Evolutionary conservation across 768 basidiomycete genomes (phyloP), one percentile per base, ranked within the genome.

Genomic region (Gelatoporia subvermispora): DNA sequence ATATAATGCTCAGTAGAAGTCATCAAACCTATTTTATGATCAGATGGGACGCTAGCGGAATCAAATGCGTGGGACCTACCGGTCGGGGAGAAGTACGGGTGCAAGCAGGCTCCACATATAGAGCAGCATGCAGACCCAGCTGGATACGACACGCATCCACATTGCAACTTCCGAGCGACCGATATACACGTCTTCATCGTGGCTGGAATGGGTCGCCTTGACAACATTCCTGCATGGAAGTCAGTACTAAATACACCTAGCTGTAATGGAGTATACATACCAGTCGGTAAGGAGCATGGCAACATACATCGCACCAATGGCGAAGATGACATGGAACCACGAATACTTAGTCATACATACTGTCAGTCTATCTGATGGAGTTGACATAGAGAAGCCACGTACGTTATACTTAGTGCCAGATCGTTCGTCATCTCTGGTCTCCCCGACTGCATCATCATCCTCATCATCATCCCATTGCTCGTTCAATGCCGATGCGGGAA

Each of bases 321-420:
- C 82, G 63, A 98, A 99, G 60, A 99, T 97, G 65, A 97, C 70
- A 63, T 99, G 96, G 82, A 99, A 98, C 93, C 93, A 99, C 1
- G 93, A 82, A 65, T 99, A 99, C 93, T 96, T n/a, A n/a, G n/a
- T n/a, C n/a, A 57, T 4, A 17, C 35, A 39, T 18, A n/a, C 28
- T 23, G 34, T 58, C 18, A 58, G 56, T 16, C 50, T 48, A 10
- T 22, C 49, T 35, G 34, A 28, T 4, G 16, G 47, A 36, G 24
- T 41, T 8, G 3, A 15, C 15, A 18, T 47, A 40, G 41, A 11
- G 43, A 8, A 40, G n/a, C 23, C 47, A 63, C 82, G 53, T 65
- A 93, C 93, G 54, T 96, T 96, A 70, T 98, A 99, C 51, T 92
- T 86, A 8, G 92, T 95, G 11, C 93, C 93, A 36, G 85, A 78